Conservation (phyloP, 306 rosid species). For the Castanea sativa region DNA sequence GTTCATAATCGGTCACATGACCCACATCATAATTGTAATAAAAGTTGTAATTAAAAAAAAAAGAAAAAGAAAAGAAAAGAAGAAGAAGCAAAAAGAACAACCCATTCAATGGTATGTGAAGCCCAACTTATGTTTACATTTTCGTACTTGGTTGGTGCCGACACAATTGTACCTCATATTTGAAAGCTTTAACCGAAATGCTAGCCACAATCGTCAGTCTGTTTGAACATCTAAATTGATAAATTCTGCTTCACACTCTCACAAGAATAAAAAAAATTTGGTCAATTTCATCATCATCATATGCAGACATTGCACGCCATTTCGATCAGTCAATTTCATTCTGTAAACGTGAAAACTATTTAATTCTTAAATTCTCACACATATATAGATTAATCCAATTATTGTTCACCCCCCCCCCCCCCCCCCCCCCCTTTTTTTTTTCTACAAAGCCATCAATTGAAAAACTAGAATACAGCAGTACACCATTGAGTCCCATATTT, state of each 20-base stretch:
- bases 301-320: background rate
- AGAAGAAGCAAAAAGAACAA: background rate
- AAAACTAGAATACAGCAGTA: background rate
- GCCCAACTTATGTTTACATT: background rate
- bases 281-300: background rate
- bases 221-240: background rate
- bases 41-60: no score
- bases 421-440: background rate
- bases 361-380: no score
- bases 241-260: background rate
- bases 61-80: no score
- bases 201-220: background rate
- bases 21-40: no score
- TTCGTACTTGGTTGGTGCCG: conserved; percentile 20
- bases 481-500: background rate
- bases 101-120: conserved; percentile 16
- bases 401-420: no score
- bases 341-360: background rate
- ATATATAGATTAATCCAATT: no score
- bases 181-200: conserved; percentile 7
- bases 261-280: background rate
- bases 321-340: background rate
- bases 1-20: no score
- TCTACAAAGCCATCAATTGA: background rate
- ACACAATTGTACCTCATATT: conserved; percentile 6